A percentile compares a stretch with the other conserved stretches of the same genome.
phyloP scores from a whole-genome alignment of 1,284 basidiomycete genomes.

The Neolentinus lepideus region DNA sequence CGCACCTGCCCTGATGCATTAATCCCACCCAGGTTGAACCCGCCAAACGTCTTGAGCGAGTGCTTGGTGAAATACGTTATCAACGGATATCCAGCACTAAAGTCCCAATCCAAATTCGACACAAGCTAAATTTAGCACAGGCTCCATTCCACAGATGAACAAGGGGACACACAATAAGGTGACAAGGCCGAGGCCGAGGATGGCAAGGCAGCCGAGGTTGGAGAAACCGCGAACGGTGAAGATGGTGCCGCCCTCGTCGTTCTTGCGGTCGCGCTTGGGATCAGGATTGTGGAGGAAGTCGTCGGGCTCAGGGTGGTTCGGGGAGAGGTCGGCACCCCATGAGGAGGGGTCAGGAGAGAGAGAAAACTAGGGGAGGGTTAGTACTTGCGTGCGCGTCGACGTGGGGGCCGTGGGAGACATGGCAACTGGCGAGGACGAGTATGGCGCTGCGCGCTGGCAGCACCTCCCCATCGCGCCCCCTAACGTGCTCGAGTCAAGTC shows the following conservation, averaged over 20 bases:
- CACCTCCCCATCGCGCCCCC: no score
- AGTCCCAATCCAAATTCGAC: background rate
- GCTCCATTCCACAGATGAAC: background rate
- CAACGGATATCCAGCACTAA: slow-evolving; percentile 38
- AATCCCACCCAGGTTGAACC: slow-evolving; percentile 15
- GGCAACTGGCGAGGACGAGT: no score
- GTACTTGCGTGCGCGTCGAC: background rate
- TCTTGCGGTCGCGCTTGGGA: slow-evolving; percentile 15
- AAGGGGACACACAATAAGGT: slow-evolving; percentile 11
- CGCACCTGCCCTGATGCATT: slow-evolving; percentile 5
- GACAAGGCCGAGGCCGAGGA: slow-evolving; percentile 24
- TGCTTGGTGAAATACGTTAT: slow-evolving; percentile 27
- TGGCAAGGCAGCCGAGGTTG: slow-evolving; percentile 34
- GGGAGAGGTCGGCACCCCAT: slow-evolving; percentile 17
- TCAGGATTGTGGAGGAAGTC: slow-evolving; percentile 25
- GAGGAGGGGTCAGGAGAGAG: slow-evolving; percentile 19
- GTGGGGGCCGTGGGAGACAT: no score
- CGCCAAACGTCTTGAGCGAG: slow-evolving; percentile 13
- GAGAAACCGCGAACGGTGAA: slow-evolving; percentile 26
- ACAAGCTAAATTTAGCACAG: background rate
- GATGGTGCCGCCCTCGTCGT: slow-evolving; percentile 24
- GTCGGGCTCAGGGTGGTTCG: slow-evolving; percentile 18
- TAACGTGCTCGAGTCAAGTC: no score
- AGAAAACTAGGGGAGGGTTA: slow-evolving; percentile 15
- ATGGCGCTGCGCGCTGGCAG: no score